phyloP scores from a whole-genome alignment of 2,329 filamentous ascomycete genomes.

The Cercospora citrullina region DNA sequence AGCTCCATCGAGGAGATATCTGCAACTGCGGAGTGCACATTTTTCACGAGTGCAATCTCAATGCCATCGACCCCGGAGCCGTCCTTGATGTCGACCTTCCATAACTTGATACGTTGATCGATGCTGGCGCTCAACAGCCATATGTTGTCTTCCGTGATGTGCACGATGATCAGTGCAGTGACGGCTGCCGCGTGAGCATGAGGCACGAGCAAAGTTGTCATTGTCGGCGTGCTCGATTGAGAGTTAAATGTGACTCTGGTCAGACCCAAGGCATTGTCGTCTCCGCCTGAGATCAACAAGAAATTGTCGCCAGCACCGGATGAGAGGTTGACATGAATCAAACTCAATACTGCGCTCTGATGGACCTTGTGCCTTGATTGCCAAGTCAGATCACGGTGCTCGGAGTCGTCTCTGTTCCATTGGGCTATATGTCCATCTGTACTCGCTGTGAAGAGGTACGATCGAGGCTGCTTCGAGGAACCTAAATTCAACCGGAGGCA shows the following conservation, averaged over 20 bases:
- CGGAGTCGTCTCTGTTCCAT: conserved; percentile 46
- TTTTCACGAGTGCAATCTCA: conserved; percentile 37
- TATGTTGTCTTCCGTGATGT: neutral
- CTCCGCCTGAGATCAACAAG: conserved; percentile 74
- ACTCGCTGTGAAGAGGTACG: conserved; percentile 65
- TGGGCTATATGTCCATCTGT: conserved; percentile 77
- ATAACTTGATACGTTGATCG: conserved; percentile 52
- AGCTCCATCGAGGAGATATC: conserved; percentile 56
- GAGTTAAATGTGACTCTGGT: conserved; percentile 40
- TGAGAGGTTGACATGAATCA: conserved; percentile 40
- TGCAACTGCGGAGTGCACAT: conserved; percentile 52
- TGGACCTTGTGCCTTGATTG: conserved; percentile 58
- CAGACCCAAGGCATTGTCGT: conserved; percentile 78
- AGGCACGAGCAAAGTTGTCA: conserved; percentile 47
- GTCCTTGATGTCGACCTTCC: conserved; percentile 41
- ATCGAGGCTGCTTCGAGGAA: conserved; percentile 36
- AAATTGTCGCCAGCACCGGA: conserved; percentile 35
- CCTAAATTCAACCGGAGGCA: conserved; percentile 39
- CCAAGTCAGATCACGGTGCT: conserved; percentile 35
- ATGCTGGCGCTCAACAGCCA: conserved; percentile 41
- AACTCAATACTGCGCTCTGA: conserved; percentile 74
- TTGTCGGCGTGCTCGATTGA: neutral
- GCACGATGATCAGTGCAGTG: conserved; percentile 54
- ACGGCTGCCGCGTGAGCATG: conserved; percentile 71
- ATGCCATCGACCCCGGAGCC: conserved; percentile 33